Evolutionary conservation across 192 early-diverging fungal species (phyloP), one percentile per base, ranked within the genome.

Genomic region (Rhizoclosmatium globosum): DNA sequence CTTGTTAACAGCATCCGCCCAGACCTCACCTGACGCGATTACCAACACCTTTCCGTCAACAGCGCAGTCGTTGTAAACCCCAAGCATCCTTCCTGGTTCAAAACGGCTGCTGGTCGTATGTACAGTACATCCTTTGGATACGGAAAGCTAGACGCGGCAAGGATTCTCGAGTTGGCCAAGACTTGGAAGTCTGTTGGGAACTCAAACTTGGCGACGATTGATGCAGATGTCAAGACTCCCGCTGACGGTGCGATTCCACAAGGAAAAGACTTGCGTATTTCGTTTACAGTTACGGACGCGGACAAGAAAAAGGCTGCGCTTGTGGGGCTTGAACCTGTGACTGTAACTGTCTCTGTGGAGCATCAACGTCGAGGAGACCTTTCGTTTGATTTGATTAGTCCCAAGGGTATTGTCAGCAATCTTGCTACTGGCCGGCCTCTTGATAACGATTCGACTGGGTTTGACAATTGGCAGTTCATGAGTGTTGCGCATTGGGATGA

Each of bases 401-500:
- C 98, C 0, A 74, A 87, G 39, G 82, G 86, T 6, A 78, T 94
- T 45, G 82, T 87, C 11, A 94, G 92, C 56, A 81, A 91, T 76
- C 81, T 99, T 65, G 94, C 90, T 0, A 87, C 88, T 0, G 78
- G 84, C 23, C 79, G 98, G 17, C 84, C 81, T 56, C 85, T 76
- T 70, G 98, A 99, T 81, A 68, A 53, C 11, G 89, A 88, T 76
- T 85, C 50, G 4, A 82, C 81, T 9, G 98, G 98, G 11, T 93
- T 97, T 68, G 17, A 67, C 3, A 87, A 91, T 70, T 99, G 98
- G 98, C 95, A 93, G 42, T 95, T 98, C 75, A 97, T 96, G 95
- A 93, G 88, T 39, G 96, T 99, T 48, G 94, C 93, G 83, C 98
- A 99, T 75, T 99, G 98, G 95, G 97, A 92, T 68, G 98, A 99